Conservation (phyloP, 441 rosid genomes). For the Melastoma candidum region DNA sequence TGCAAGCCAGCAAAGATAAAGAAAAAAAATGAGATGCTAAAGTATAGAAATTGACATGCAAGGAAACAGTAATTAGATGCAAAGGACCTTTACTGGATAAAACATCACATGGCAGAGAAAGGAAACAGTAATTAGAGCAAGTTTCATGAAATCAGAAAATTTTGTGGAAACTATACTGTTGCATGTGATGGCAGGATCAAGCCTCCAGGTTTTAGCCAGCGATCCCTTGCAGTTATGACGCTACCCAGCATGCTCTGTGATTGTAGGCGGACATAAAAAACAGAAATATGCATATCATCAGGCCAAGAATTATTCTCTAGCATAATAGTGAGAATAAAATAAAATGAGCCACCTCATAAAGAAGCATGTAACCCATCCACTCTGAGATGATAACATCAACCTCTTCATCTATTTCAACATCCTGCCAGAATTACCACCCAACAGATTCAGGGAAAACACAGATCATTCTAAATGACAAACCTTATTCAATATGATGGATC, state of each 20-base stretch:
- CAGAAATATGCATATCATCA: no score
- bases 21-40: conserved; percentile 16
- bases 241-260: conserved; percentile 96
- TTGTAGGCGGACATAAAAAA: background rate
- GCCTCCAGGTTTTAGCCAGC: conserved; percentile 92
- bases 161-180: conserved; percentile 33
- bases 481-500: no score
- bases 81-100: no score
- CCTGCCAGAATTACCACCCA: conserved; percentile 40
- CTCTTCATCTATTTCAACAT: conserved; percentile 84
- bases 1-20: conserved; percentile 28
- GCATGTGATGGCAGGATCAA: conserved; percentile 93
- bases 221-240: conserved; percentile 94
- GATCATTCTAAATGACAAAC: no score
- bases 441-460: background rate
- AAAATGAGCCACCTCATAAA: conserved; percentile 60
- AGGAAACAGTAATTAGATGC: no score
- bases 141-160: no score
- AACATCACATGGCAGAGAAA: background rate
- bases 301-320: background rate
- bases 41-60: no score
- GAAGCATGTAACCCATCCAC: conserved; percentile 99
- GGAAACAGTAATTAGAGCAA: background rate
- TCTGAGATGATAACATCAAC: conserved; percentile 96
- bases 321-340: no score